These are phyloP conservation scores for Fusarium devonianum DNA, from an alignment of 2,329 filamentous ascomycete genomes.

Conservation along the genomic window DNA sequence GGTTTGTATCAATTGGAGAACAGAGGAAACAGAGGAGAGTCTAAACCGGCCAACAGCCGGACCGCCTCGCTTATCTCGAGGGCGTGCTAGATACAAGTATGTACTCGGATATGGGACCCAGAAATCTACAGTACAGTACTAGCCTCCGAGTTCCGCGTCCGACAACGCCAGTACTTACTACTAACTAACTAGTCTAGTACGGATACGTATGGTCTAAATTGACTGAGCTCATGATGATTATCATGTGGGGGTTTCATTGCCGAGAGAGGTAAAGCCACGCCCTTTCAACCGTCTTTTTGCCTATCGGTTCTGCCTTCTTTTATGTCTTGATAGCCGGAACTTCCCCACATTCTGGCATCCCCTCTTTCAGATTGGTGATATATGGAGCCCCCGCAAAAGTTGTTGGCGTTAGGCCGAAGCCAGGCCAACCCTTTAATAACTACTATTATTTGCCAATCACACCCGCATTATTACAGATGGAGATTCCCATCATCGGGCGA, in stretches of 20 bases:
- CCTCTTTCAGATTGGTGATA: background rate
- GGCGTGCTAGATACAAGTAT: constrained; percentile 9
- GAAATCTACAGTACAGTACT: constrained; percentile 26
- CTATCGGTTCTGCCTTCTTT: constrained; percentile 13
- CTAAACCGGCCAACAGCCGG: constrained; percentile 1
- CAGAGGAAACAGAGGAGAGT: background rate
- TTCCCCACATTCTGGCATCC: constrained; percentile 23
- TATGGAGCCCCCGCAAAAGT: background rate
- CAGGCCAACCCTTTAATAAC: constrained; percentile 16
- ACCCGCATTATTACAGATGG: background rate
- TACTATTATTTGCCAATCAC: constrained; percentile 24
- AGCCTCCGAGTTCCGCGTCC: constrained; percentile 16
- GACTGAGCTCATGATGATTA: constrained; percentile 7
- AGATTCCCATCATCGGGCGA: background rate
- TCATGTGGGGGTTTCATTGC: constrained; percentile 18
- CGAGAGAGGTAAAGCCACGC: constrained; percentile 1
- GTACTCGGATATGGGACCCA: constrained; percentile 7
- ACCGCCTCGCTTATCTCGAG: constrained; percentile 32
- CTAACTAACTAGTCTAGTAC: too few relatives aligned
- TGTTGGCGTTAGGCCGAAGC: background rate
- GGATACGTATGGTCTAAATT: too few relatives aligned
- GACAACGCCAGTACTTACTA: constrained; percentile 10
- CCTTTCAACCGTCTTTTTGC: constrained; percentile 5
- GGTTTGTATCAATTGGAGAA: background rate
- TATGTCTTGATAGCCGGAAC: background rate